Conservation (phyloP, 306 rosid genomes). For the Cicer judaicum region DNA sequence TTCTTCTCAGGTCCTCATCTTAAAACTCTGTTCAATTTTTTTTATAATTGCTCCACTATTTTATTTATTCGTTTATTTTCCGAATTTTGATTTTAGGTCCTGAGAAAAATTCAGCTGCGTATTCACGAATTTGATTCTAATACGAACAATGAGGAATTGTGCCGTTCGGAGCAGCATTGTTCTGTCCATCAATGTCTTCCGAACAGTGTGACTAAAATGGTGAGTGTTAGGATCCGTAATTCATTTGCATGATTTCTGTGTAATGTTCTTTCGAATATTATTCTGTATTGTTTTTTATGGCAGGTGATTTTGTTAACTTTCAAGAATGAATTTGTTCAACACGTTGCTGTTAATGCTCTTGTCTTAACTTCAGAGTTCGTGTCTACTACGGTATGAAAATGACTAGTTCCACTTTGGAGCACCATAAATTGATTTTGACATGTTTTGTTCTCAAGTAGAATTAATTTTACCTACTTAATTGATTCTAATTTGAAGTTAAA, state of each 20-base stretch:
- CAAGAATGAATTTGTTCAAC: conserved; percentile 57
- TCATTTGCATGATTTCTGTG: conserved; percentile 18
- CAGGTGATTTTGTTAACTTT: conserved; percentile 54
- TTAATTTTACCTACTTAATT: too few species aligned
- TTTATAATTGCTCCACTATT: background rate
- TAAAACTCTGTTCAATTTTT: background rate
- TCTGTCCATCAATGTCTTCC: conserved; percentile 47
- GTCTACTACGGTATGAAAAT: conserved; percentile 41
- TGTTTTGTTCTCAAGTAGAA: too few species aligned
- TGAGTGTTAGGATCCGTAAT: conserved; percentile 16
- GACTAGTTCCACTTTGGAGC: too few species aligned
- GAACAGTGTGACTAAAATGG: conserved; percentile 43
- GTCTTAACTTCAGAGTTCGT: conserved; percentile 50
- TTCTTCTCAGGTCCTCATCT: conserved; percentile 55
- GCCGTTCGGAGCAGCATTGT: conserved; percentile 32
- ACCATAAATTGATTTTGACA: too few species aligned
- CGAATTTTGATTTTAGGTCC: conserved; percentile 46
- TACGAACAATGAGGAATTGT: background rate
- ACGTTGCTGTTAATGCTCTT: conserved; percentile 57
- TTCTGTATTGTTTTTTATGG: conserved; percentile 31
- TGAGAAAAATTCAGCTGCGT: conserved; percentile 50
- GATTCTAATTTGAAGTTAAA: too few species aligned
- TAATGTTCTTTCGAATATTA: conserved; percentile 16
- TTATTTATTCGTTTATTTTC: background rate
- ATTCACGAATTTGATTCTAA: conserved; percentile 40